Base-by-base conservation (phyloP, 1,139 yeast species). In the Lizanozyma gosingica region DNA sequence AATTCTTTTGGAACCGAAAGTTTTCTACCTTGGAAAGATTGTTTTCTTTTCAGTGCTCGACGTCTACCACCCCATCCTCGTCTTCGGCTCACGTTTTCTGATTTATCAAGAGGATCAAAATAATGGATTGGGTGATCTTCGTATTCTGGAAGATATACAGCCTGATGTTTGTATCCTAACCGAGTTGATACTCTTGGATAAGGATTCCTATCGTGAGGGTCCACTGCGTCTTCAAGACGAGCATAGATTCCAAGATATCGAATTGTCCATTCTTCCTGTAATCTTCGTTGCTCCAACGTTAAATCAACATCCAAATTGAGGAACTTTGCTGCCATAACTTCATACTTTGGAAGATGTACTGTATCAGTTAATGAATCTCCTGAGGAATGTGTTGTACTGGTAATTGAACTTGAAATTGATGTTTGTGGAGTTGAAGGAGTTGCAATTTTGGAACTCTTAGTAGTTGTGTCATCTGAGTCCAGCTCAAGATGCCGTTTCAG, bases 171-270 rank as follows among this genome's bases (percentile, higher is more conserved):
- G 2, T 84, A 63, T 0, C 95, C 95, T 14, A 86, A 56, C 44
- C 94, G 62, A 0, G 94, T 83, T 2, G 84, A 81, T 0, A 94
- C 94, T 43, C 94, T 62, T 0, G 95, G 94, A 50, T 83, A 83
- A 1, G 92, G 90, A 2, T 71, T 63, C 35, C 92, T 64, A 53
- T 84, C 95, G 45, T 84, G 88, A 11, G 78, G 54, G 53, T 86
- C 95, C 33, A 86, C 71, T 0, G 84, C 87, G 57, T 86, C 95
- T 52, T 84, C 94, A 29, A 85, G 59, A 43, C 77, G 71, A 1
- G 90, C 77, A 57, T 86, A 86, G 62, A 80, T 73, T 1, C 95
- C 95, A 36, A 85, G 66, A 52, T 85, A 87, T 46, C 95, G 61
- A 67, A 80, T 83, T 6, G 81, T 81, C 95, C 95, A 87, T 53